A percentile compares a stretch with the other conserved stretches of the same genome.
Evolutionary conservation across 1,139 yeast genomes (phyloP).

Genomic region (Nadsonia starkeyi-henricii): DNA sequence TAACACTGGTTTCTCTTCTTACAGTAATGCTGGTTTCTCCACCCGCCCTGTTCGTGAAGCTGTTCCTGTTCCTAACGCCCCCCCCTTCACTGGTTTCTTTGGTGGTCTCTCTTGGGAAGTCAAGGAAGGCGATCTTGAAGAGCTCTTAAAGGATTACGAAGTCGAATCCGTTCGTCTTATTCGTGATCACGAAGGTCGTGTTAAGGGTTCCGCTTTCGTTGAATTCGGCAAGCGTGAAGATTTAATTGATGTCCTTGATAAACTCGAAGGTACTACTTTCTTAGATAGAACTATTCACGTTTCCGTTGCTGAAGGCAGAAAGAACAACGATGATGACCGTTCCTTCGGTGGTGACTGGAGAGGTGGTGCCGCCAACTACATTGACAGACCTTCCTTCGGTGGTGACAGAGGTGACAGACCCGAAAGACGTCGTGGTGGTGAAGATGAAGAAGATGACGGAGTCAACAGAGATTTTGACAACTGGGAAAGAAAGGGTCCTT

Average conservation of each 20-base stretch:
- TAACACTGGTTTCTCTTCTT: constrained; percentile 1
- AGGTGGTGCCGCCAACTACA: constrained; percentile 23
- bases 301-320: constrained; percentile 78
- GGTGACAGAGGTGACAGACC: constrained; percentile 5
- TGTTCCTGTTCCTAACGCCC: constrained; percentile 76
- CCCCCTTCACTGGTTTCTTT: constrained; percentile 85
- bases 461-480: constrained; percentile 19
- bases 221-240: constrained; percentile 68
- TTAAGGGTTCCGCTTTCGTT: constrained; percentile 80
- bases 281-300: constrained; percentile 60
- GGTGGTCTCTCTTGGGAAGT: constrained; percentile 79
- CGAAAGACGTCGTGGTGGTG: not conserved
- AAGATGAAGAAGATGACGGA: constrained; percentile 8
- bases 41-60: constrained; percentile 36
- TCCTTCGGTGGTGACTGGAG: constrained; percentile 52
- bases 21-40: not conserved
- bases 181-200: constrained; percentile 45
- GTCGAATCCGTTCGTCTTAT: constrained; percentile 50
- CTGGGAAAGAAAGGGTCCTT: constrained; percentile 19
- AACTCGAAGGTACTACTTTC: constrained; percentile 58
- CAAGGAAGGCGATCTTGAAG: constrained; percentile 48
- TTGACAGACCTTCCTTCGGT: constrained; percentile 15
- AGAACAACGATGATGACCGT: constrained; percentile 28
- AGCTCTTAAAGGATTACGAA: constrained; percentile 50
- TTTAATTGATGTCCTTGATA: constrained; percentile 52